Base-by-base conservation (phyloP, 106 monocot genomes). In the Ottelia alismoides region DNA sequence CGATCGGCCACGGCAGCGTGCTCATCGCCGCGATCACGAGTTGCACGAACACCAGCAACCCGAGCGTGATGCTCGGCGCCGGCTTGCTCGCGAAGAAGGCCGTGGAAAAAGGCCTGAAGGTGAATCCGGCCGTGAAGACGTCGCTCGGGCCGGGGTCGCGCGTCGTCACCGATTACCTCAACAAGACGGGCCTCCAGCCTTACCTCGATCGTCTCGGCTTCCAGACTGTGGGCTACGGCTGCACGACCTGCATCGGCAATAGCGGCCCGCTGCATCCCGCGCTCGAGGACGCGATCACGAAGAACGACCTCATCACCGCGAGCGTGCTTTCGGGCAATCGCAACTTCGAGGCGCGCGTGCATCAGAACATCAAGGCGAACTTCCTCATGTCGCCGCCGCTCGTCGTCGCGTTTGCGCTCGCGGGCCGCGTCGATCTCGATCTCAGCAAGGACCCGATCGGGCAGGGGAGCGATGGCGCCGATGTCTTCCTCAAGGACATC, bases 1-100 rank as follows among this genome's bases (percentile, higher is more conserved):
- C 7, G 7, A 45, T 82, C 35, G 74, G 60, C 59, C 82, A 82
- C 60, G 82, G 82, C 26, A 77, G 73, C 52, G 66, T 77, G 49
- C 77, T 82, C n/a, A 82, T 82, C 77, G 77, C 66, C n/a, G n/a
- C n/a, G n/a, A n/a, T n/a, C n/a, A n/a, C n/a, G n/a, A n/a, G n/a
- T n/a, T n/a, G n/a, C n/a, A 82, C 82, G 28, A 82, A 82, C 28
- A 82, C 82, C 11, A 74, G 77, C 20, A 82, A 82, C 63, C 82
- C 82, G 26, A 82, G 77, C 63, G 76, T 77, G 27, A 77, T 82
- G 82, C 82, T 82, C 63, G 82, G 74, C 55, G 77, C 77, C 60
- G 82, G 31, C 43, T 70, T 82, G 57, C 74, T 82, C 55, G 77
- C 77, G 31, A 77, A 82, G 51, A 82, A 82, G 47, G 82, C 82